Evolutionary conservation across 2,329 filamentous ascomycete genomes (phyloP), one percentile per base, ranked within the genome.

Genomic region (Ascochyta koolunga): DNA sequence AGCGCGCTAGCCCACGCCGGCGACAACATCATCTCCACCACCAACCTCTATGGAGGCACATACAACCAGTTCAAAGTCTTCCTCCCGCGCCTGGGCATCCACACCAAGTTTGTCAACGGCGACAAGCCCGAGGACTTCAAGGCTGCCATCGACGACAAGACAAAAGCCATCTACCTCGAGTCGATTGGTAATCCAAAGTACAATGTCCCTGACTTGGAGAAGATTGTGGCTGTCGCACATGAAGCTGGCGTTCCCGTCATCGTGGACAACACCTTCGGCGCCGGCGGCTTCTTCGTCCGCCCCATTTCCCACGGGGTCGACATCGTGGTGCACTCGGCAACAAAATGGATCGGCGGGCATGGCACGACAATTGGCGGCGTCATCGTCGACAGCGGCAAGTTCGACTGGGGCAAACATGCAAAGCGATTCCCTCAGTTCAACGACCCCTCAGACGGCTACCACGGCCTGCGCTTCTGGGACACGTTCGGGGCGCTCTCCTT

Each of bases 51-150:
- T 77, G 93, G 93, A 62, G 93, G 93, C 73, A 97, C 93, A 15
- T 97, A 96, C 82, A 97, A 98, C 79, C 93, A 97, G 80, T 86
- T 97, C 79, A 97, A 97, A 79, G 92, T 97, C 39, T 84, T 91
- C 63, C 82, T 97, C 50, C 89, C 91, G 6, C 86, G 93, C n/a
- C 78, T 96, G 39, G 93, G 93, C 58, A 92, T 98, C 71, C 81
- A 81, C 36, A 95, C 91, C 70, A 96, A 93, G 79, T 97, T 97
- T 67, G 84, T 96, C 68, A 82, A 87, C 50, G 90, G 91, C 38
- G 92, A 96, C 76, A 86, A 86, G 54, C 80, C 90, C 13, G 88
- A 88, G 64, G 91, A 92, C 67, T 89, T 97, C 69, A 88, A 85
- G 32, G 86, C 86, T 40, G 86, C 87, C 49, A 97, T 97, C 71